A percentile compares a stretch with the other conserved stretches of the same genome.
These are phyloP conservation scores for Cladosporium sp. DNA, from an alignment of 2,329 filamentous ascomycete species.

Conservation along the genomic window DNA sequence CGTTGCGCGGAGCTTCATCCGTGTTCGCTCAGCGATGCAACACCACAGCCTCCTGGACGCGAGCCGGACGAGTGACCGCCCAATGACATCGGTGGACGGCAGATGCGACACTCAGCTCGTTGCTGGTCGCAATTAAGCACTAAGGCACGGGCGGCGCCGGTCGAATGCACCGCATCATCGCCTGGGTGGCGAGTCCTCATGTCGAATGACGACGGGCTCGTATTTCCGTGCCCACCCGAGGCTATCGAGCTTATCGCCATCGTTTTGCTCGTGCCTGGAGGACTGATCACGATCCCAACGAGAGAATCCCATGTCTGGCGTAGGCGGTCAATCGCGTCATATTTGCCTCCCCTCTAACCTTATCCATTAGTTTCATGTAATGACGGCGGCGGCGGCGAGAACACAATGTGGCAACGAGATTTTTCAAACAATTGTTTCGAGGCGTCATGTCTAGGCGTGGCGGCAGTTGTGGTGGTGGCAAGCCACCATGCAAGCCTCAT, in stretches of 20 bases:
- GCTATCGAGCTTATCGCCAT: neutral
- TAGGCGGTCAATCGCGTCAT: neutral
- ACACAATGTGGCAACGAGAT: no score
- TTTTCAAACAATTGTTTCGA: no score
- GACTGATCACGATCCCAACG: constrained; percentile 1
- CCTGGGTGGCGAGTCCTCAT: neutral
- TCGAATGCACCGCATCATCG: constrained; percentile 1
- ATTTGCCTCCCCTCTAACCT: neutral
- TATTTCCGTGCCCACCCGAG: constrained; percentile 3
- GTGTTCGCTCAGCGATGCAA: neutral
- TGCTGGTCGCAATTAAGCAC: neutral
- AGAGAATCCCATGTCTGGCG: neutral
- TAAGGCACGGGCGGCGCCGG: neutral
- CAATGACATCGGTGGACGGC: neutral
- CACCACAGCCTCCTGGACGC: constrained; percentile 3
- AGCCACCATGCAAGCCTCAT: no score
- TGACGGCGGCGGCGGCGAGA: neutral
- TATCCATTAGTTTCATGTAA: neutral
- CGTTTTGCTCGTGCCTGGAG: no score
- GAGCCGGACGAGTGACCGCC: neutral
- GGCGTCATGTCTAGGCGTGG: no score
- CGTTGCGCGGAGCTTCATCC: neutral
- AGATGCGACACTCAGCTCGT: neutral
- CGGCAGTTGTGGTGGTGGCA: no score
- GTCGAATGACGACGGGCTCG: neutral